Conservation (phyloP, 805 yeast species). For the Kuraishia piskuri region DNA sequence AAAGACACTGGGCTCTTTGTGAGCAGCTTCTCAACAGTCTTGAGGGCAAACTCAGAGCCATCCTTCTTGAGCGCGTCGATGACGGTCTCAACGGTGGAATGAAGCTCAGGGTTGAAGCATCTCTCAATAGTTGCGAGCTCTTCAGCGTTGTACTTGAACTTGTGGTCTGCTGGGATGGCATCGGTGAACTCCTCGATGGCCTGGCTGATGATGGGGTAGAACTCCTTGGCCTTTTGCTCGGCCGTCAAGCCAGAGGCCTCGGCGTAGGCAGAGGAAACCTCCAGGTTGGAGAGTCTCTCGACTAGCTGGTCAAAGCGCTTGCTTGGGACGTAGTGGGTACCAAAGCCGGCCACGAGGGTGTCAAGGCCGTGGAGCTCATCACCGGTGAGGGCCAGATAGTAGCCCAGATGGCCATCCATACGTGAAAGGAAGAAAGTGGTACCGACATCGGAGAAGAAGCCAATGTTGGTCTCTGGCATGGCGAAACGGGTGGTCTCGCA, state of each 20-base stretch:
- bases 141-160: conserved; percentile 46
- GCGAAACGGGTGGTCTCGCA: conserved; percentile 87
- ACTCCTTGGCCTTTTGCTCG: conserved; percentile 24
- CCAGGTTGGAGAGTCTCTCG: conserved; percentile 56
- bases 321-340: conserved; percentile 81
- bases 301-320: conserved; percentile 54
- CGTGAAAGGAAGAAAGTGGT: conserved; percentile 83
- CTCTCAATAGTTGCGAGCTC: conserved; percentile 58
- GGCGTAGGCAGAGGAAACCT: conserved; percentile 11
- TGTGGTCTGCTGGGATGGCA: conserved; percentile 53
- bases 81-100: conserved; percentile 43
- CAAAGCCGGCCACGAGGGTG: conserved; percentile 74
- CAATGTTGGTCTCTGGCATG: conserved; percentile 98
- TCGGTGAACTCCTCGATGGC: conserved; percentile 75
- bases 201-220: conserved; percentile 51
- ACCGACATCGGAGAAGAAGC: conserved; percentile 95
- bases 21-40: conserved; percentile 45
- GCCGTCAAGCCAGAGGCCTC: conserved; percentile 4
- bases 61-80: conserved; percentile 41
- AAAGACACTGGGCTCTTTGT: conserved; percentile 74
- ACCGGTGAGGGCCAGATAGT: conserved; percentile 82
- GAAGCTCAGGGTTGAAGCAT: conserved; percentile 44
- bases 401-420: conserved; percentile 74
- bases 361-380: conserved; percentile 71
- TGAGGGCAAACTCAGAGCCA: conserved; percentile 57